Percentiles rank a stretch among this genome's conserved stretches.
phyloP scores from a whole-genome alignment of 140 eudicot species.

The Oenanthe javanica region DNA sequence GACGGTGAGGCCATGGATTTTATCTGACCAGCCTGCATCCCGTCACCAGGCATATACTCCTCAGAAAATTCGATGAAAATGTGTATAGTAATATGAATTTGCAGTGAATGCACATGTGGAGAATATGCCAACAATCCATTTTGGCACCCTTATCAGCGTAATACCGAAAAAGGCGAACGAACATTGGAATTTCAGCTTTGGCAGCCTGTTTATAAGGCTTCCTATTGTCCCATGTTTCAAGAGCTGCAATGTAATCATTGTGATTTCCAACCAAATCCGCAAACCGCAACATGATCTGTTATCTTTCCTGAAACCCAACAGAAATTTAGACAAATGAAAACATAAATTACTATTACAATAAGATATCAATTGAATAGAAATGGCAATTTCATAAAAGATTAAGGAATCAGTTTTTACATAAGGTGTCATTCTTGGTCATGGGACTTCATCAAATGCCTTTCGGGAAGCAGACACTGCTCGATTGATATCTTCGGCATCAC shows the following conservation, averaged over 20 bases:
- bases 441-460: slow-evolving; percentile 90
- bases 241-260: slow-evolving; percentile 76
- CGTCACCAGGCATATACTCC: not conserved
- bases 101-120: not conserved
- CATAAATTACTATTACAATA: not conserved
- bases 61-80: not conserved
- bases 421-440: slow-evolving; percentile 92
- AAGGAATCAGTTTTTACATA: slow-evolving; percentile 35
- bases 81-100: not conserved
- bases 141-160: slow-evolving; percentile 56
- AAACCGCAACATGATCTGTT: slow-evolving; percentile 45
- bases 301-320: slow-evolving; percentile 51
- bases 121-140: not conserved
- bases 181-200: slow-evolving; percentile 54
- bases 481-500: slow-evolving; percentile 79
- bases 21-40: slow-evolving; percentile 87
- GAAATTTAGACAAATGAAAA: not conserved
- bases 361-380: not conserved
- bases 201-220: slow-evolving; percentile 81
- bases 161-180: slow-evolving; percentile 64
- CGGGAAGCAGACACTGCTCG: slow-evolving; percentile 90
- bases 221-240: slow-evolving; percentile 67
- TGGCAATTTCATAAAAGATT: not conserved
- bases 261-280: slow-evolving; percentile 85
- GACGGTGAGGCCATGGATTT: slow-evolving; percentile 86